phyloP scores from a whole-genome alignment of 345 rosid genomes.

The Isatis tinctoria region DNA sequence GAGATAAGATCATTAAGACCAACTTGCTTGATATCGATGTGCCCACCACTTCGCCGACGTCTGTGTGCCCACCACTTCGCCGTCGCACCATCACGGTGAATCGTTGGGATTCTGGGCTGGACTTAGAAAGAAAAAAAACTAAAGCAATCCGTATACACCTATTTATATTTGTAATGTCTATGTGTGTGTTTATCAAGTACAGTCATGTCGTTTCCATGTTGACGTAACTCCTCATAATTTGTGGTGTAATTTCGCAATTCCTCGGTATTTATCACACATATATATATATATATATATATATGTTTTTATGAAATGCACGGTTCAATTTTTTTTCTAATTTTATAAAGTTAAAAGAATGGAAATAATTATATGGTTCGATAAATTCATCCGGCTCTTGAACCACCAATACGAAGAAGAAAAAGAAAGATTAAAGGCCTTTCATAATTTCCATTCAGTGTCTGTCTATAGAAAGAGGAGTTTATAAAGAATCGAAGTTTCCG shows the following conservation, averaged over 20 bases:
- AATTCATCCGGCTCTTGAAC: not conserved
- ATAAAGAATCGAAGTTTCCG: slow-evolving; percentile 13
- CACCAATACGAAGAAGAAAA: not conserved
- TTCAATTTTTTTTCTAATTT: not conserved
- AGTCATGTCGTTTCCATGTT: slow-evolving; percentile 8
- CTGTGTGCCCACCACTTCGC: slow-evolving; percentile 40
- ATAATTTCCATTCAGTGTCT: not conserved
- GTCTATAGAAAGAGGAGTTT: not conserved
- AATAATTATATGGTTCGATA: not conserved
- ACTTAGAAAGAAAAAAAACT: too few species aligned
- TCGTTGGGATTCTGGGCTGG: slow-evolving; percentile 75
- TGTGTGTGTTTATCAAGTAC: slow-evolving; percentile 6
- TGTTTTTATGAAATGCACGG: not conserved
- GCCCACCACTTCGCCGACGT: slow-evolving; percentile 50
- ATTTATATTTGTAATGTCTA: not conserved
- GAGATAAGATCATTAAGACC: too few species aligned
- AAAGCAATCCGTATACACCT: too few species aligned
- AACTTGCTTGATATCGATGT: too few species aligned
- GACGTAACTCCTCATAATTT: not conserved
- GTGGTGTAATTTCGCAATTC: not conserved
- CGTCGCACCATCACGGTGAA: slow-evolving; percentile 37
- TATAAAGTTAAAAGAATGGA: too few species aligned
- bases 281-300: not conserved
- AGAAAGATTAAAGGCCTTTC: not conserved
- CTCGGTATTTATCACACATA: not conserved